Conservation (phyloP, 805 yeast genomes). For the Saccharomyces cerevisiae region DNA sequence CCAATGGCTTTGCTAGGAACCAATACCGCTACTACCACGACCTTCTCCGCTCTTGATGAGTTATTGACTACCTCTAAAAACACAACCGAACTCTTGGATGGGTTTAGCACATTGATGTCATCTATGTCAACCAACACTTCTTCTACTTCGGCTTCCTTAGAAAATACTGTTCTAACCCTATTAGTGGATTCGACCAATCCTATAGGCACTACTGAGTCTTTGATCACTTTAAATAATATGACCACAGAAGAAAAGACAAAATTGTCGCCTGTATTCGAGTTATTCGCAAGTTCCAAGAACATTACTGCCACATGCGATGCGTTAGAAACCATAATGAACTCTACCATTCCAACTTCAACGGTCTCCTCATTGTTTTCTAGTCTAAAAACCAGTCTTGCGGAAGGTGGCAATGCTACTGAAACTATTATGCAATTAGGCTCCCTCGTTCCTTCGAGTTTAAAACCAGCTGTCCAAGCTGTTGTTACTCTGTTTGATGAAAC, state of each 20-base stretch:
- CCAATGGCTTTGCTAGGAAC: slow-evolving; percentile 22
- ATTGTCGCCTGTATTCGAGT: slow-evolving; percentile 20
- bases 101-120: slow-evolving; percentile 12
- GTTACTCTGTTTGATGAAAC: slow-evolving; percentile 12
- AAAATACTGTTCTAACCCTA: slow-evolving; percentile 14
- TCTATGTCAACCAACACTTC: slow-evolving; percentile 5
- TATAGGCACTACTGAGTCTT: slow-evolving; percentile 18
- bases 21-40: slow-evolving; percentile 8
- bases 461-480: slow-evolving; percentile 15
- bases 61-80: slow-evolving; percentile 15
- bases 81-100: slow-evolving; percentile 13
- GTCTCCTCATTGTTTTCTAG: slow-evolving; percentile 14
- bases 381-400: slow-evolving; percentile 6
- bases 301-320: slow-evolving; percentile 17
- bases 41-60: slow-evolving; percentile 10
- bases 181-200: slow-evolving; percentile 20
- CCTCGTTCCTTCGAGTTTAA: slow-evolving; percentile 10
- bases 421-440: slow-evolving; percentile 10
- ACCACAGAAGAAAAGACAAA: slow-evolving; percentile 17
- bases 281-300: slow-evolving; percentile 18
- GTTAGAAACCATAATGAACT: slow-evolving; percentile 15
- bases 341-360: slow-evolving; percentile 14
- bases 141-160: slow-evolving; percentile 7
- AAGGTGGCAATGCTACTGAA: slow-evolving; percentile 5
- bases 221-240: slow-evolving; percentile 19